Evolutionary conservation across 208 protist genomes (phyloP), one percentile per base, ranked within the genome.

Genomic region (Leishmania mexicana): DNA sequence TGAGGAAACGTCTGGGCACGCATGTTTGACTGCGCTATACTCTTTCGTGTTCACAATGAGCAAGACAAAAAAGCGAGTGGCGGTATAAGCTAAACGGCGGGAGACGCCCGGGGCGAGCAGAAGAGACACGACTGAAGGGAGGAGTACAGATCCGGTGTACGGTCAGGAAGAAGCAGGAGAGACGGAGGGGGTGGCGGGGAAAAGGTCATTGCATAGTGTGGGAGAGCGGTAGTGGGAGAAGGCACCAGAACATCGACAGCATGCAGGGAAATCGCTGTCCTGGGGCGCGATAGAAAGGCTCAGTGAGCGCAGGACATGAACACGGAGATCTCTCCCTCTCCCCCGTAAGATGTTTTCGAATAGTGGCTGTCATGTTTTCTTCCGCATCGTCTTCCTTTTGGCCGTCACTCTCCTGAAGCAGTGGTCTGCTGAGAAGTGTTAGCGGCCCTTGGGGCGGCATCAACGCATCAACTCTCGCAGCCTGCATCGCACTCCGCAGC

Each of bases 1-100:
- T 87, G 80, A 17, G 81, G 72, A 75, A 87, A 80, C 6, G 57
- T 13, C 76, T 87, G 84, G 21, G 80, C 60, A 81, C 40, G 83
- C 71, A 83, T 81, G 28, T 19, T 68, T 0, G 17, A 40, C 35
- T 54, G 73, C 24, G 13, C 47, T 42, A 49, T 13, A 49, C n/a
- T 17, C 19, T 38, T 31, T 21, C 21, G 68, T 31, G 4, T 64
- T 76, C 6, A 76, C 35, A 42, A 10, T 6, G 31, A 3, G 8
- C 35, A 62, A 31, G 38, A 28, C 35, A 45, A 13, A 42, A 60
- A 28, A 28, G n/a, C n/a, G 4, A 51, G 31, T 53, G 45, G 45
- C 45, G 11, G 40, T 54, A 35, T 28, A 3, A 54, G 10, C 70
- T 74, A 40, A 51, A 17, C 11, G 19, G 19, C 17, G 31, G 5